Evolutionary conservation across 371 early-diverging fungal species (phyloP).

Genomic region (Cladochytrium tenue): DNA sequence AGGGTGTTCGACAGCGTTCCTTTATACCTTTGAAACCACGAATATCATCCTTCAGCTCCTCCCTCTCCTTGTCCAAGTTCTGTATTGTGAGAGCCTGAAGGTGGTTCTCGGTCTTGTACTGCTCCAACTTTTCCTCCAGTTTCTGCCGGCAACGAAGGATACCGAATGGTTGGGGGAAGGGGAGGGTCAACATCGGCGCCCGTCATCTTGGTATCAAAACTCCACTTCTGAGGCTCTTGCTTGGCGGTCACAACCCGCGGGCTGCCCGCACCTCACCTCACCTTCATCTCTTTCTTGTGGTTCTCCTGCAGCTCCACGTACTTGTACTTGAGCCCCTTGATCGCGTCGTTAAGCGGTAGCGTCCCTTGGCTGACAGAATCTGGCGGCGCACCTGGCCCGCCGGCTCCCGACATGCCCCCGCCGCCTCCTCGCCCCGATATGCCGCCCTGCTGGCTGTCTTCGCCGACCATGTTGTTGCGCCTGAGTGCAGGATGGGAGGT

Average conservation of each 20-base stretch:
- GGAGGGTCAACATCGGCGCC: too few relatives aligned
- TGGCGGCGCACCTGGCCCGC: neutral
- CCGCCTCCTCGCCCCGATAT: neutral
- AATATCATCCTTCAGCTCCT: constrained; percentile 25
- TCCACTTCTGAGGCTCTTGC: too few relatives aligned
- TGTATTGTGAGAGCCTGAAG: constrained; percentile 22
- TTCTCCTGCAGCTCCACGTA: constrained; percentile 46
- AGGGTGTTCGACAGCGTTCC: neutral
- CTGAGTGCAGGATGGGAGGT: too few relatives aligned
- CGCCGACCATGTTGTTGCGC: neutral
- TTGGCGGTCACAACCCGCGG: too few relatives aligned
- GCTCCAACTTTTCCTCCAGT: constrained; percentile 30
- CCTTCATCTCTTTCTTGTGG: constrained; percentile 43
- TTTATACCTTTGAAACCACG: constrained; percentile 22
- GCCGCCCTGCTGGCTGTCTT: neutral
- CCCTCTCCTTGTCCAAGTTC: constrained; percentile 22
- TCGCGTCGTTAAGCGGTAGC: constrained; percentile 36
- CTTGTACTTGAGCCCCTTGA: constrained; percentile 36
- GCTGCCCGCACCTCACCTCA: too few relatives aligned
- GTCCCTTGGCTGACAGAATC: constrained; percentile 7
- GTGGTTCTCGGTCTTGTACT: constrained; percentile 24
- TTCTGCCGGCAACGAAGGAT: too few relatives aligned
- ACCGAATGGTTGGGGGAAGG: too few relatives aligned
- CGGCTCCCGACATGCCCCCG: neutral
- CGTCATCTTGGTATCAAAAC: too few relatives aligned